Evolutionary conservation across 73 alveolate genomes (phyloP), one percentile per base, ranked within the genome.

Genomic region (Paramecium sexaurelia): DNA sequence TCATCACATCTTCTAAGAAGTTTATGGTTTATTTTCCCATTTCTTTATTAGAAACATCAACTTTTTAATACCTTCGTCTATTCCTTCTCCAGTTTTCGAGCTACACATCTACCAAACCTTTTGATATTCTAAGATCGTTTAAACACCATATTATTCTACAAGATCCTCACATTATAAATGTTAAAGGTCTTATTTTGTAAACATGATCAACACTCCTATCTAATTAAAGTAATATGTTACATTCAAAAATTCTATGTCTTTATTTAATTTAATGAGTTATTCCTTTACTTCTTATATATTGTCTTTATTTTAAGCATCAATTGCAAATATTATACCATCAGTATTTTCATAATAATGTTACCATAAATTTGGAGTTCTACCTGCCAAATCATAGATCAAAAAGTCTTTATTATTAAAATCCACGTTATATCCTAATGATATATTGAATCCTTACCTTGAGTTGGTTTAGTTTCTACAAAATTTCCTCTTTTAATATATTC

Each of bases 351-450:
- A 97, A 93, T 96, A 95, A 93, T 98, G 97, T 56, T 95, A 91
- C 97, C 96, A 96, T 73, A 95, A 85, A 13, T 55, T 93, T 75
- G 98, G 95, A 66, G 92, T 83, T 91, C 94, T 94, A 35, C 98
- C 98, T 41, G 98, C 99, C 20, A 97, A 96, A 92, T 97, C 98
- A 13, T 96, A 75, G 78, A 96, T 97, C 96, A 98, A 95, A n/a
- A 94, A 86, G 22, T 86, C 87, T 26, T 40, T 32, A 33, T 61
- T 57, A 29, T 29, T 43, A 55, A 26, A 78, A 75, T 71, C 45
- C 13, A 36, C 82, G 83, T 36, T 29, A 39, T 39, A 24, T 5
- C 68, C 55, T 29, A 5, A 96, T 94, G 27, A 92, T 66, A n/a
- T 96, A 41, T 7, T 88, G 86, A 97, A 66, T 92, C 92, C 83